Base-by-base conservation (phyloP, 768 basidiomycete species). In the button mushroom (Agaricus bisporus) region DNA sequence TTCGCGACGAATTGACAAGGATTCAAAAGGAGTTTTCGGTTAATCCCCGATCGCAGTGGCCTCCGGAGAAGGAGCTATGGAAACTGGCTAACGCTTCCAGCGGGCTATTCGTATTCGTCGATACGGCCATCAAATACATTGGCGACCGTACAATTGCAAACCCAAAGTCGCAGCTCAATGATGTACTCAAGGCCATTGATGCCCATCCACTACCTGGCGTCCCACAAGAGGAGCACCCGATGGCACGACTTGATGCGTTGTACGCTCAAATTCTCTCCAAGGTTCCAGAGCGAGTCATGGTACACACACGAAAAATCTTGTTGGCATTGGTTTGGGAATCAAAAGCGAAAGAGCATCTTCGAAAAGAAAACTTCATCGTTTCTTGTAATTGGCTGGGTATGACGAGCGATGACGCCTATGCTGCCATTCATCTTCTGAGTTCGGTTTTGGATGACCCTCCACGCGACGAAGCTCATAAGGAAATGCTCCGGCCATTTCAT, bases 191-290 rank as follows among this genome's bases (percentile, higher is more conserved):
- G 11, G 48, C 38, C 37, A 49, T 49, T 17, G 38, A 49, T 22
- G 18, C 7, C 32, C 32, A 32, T 6, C 37, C 10, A 15, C 8
- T 20, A 15, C 1, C 0, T 7, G 5, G 1, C 6, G 8, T 12
- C 4, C 1, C 15, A 14, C 18, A 20, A 41, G 37, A 22, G 28
- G 7, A 9, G 5, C 20, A 39, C 39, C 56, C 56, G 17, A 48
- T 57, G 48, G 48, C 46, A 20, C 22, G 17, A 10, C 52, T 57
- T 32, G 51, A 54, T 49, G 41, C 25, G 9, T 52, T 57, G 5
- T 57, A 57, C 8, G 32, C 7, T 2, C 32, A 14, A 14, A 52
- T 56, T 10, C 44, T 56, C 2, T 41, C 32, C 25, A 15, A 8
- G 4, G 22, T 39, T 39, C 48, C 48, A 49, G 5, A 14, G n/a